These are phyloP conservation scores for Alternaria sp. DNA, from an alignment of 2,329 filamentous ascomycete species.

Conservation along the genomic window DNA sequence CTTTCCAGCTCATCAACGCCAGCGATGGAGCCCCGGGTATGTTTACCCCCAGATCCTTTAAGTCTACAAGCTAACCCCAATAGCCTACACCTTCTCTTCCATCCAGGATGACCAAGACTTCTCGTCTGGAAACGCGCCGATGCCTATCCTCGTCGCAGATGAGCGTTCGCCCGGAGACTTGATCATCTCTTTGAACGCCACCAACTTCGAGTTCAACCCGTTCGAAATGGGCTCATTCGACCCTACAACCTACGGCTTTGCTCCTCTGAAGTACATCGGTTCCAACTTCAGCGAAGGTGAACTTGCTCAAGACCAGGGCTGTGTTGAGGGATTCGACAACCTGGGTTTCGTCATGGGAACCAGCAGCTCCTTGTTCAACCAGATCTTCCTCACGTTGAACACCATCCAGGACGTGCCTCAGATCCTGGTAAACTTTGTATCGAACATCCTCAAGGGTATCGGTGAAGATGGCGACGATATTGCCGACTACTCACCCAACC, in stretches of 20 bases:
- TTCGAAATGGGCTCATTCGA: conserved; percentile 82
- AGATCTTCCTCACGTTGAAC: conserved; percentile 71
- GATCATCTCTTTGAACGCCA: conserved; percentile 72
- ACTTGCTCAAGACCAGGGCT: conserved; percentile 63
- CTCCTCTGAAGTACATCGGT: conserved; percentile 72
- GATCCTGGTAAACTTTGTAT: conserved; percentile 60
- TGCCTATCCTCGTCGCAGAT: conserved; percentile 77
- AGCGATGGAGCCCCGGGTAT: conserved; percentile 69
- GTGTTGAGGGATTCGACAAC: conserved; percentile 82
- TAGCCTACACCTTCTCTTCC: conserved; percentile 79
- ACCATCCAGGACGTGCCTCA: conserved; percentile 55
- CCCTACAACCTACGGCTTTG: conserved; percentile 73
- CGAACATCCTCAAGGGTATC: conserved; percentile 61
- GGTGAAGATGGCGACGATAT: conserved; percentile 72
- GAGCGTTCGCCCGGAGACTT: conserved; percentile 67
- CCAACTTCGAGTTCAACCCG: conserved; percentile 78
- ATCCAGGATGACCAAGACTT: conserved; percentile 71
- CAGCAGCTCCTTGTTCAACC: conserved; percentile 83
- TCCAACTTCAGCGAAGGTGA: conserved; percentile 72
- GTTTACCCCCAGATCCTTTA: conserved; percentile 71
- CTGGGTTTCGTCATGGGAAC: conserved; percentile 86
- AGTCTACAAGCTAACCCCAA: conserved; percentile 59
- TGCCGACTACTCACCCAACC: conserved; percentile 75
- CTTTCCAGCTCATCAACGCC: conserved; percentile 82
- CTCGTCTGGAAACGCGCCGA: conserved; percentile 66